A percentile compares a stretch with the other conserved stretches of the same genome.
Evolutionary conservation across 768 basidiomycete genomes (phyloP).

Genomic region (Psilocybe cubensis): DNA sequence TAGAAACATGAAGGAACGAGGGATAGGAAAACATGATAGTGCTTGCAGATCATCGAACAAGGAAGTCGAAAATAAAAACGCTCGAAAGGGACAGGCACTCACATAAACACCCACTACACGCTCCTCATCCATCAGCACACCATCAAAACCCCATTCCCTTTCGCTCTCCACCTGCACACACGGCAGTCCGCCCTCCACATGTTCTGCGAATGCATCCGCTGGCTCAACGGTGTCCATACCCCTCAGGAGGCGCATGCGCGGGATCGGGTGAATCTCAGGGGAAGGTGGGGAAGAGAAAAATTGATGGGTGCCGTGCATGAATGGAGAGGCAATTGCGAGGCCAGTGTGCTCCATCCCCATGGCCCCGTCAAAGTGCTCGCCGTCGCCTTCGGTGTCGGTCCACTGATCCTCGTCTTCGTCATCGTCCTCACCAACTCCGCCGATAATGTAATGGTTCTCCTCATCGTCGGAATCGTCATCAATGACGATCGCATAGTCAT

Average conservation of each 20-base stretch:
- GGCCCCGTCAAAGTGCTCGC: neutral
- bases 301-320: neutral
- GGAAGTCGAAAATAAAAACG: neutral
- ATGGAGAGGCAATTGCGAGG: neutral
- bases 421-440: neutral
- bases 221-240: constrained; percentile 5
- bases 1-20: too few relatives aligned
- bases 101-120: constrained; percentile 40
- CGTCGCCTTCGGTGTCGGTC: neutral
- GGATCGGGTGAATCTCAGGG: neutral
- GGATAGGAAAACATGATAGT: too few relatives aligned
- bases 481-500: neutral
- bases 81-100: too few relatives aligned
- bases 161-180: constrained; percentile 25
- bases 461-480: neutral
- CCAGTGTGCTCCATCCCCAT: neutral
- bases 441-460: too few relatives aligned
- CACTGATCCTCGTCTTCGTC: neutral
- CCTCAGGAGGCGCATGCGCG: constrained; percentile 2
- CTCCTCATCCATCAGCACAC: constrained; percentile 45
- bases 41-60: too few relatives aligned
- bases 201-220: constrained; percentile 26
- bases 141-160: constrained; percentile 25
- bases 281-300: neutral
- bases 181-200: constrained; percentile 27